phyloP scores from a whole-genome alignment of 805 yeast genomes.

The Kregervanrija fluxuum region DNA sequence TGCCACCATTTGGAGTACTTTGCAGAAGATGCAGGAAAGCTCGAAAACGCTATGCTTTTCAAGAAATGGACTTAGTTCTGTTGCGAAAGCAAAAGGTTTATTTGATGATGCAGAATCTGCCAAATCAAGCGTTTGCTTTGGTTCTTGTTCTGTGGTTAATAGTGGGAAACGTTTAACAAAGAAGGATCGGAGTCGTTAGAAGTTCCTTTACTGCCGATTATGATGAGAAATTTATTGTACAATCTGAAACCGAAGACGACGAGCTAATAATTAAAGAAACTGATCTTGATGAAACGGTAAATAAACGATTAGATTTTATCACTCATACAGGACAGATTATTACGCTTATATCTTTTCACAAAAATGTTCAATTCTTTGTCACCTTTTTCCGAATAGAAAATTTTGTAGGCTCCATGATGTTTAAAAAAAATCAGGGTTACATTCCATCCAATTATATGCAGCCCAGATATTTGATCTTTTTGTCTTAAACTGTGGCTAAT shows the following conservation, averaged over 20 bases:
- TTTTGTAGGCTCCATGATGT: background rate
- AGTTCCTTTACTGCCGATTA: constrained; percentile 33
- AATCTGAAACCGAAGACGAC: constrained; percentile 18
- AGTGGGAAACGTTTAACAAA: constrained; percentile 31
- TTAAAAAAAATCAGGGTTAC: too few species aligned
- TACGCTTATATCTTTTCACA: constrained; percentile 22
- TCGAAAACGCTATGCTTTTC: constrained; percentile 33
- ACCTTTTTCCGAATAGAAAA: background rate
- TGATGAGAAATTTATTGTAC: constrained; percentile 29
- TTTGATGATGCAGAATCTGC: constrained; percentile 28
- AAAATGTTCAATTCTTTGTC: constrained; percentile 21
- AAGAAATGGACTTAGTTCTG: constrained; percentile 34
- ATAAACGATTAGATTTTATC: constrained; percentile 30
- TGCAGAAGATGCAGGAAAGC: constrained; percentile 37
- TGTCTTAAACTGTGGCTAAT: too few species aligned
- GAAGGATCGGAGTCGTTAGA: constrained; percentile 30
- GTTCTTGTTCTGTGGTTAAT: constrained; percentile 28
- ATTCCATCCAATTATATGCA: too few species aligned
- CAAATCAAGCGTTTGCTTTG: constrained; percentile 29
- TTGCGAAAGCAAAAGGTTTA: constrained; percentile 28
- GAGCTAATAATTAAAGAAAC: constrained; percentile 24
- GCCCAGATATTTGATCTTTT: too few species aligned
- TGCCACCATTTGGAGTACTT: constrained; percentile 30
- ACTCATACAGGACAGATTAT: constrained; percentile 30
- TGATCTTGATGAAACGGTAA: constrained; percentile 30